phyloP scores from a whole-genome alignment of 2,329 filamentous ascomycete genomes.

The Exophiala phaeomuriformis region DNA sequence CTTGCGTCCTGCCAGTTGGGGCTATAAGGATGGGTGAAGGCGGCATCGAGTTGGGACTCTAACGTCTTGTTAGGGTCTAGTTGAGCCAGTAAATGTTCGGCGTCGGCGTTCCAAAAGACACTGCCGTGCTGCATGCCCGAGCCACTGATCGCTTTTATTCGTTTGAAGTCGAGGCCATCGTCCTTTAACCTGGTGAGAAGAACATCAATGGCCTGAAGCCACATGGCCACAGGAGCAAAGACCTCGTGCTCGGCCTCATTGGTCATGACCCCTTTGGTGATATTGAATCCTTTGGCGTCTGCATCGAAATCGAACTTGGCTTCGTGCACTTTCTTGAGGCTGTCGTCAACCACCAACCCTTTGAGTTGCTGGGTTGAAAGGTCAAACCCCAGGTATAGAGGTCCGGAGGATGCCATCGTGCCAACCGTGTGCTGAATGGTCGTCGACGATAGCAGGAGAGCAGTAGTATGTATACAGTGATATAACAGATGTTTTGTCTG shows the following conservation, averaged over 20 bases:
- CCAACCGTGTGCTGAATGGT: not conserved
- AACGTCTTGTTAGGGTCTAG: conserved; percentile 58
- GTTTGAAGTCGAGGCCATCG: conserved; percentile 62
- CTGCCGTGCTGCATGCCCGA: conserved; percentile 97
- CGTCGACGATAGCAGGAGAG: not conserved
- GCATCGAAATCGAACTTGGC: conserved; percentile 94
- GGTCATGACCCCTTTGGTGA: conserved; percentile 79
- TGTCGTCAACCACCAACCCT: conserved; percentile 77
- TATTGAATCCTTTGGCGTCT: conserved; percentile 69
- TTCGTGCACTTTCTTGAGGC: conserved; percentile 71
- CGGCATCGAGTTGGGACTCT: conserved; percentile 62
- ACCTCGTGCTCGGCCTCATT: conserved; percentile 81
- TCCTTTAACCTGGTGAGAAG: conserved; percentile 67
- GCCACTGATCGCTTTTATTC: conserved; percentile 75
- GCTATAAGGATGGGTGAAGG: conserved; percentile 76
- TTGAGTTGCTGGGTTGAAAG: conserved; percentile 96
- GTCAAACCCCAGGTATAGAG: conserved; percentile 86
- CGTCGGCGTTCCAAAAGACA: conserved; percentile 77
- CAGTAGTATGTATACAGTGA: not conserved
- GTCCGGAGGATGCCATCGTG: conserved; percentile 41
- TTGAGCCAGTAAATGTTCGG: conserved; percentile 55
- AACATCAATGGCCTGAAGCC: conserved; percentile 85
- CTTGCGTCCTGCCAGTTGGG: conserved; percentile 98
- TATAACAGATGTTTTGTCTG: conserved; percentile 3
- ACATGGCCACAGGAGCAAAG: conserved; percentile 86